These are phyloP conservation scores for Suhomyces choctaworum DNA, from an alignment of 1,139 yeast genomes.

Conservation along the genomic window DNA sequence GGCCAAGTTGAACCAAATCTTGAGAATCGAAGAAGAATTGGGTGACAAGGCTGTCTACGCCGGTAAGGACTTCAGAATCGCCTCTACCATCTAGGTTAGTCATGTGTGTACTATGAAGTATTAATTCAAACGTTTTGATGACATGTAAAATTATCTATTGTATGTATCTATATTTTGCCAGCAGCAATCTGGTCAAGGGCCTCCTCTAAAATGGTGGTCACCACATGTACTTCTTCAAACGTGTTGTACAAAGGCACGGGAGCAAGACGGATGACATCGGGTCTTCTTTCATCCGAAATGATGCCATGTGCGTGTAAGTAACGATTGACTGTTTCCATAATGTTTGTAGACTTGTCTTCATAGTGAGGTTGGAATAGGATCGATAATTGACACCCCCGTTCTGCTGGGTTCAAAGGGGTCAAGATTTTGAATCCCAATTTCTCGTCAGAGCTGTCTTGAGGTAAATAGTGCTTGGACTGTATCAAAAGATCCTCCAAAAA, in stretches of 20 bases:
- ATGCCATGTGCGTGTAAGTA: conserved; percentile 59
- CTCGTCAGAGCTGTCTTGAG: conserved; percentile 22
- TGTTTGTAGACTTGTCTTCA: conserved; percentile 35
- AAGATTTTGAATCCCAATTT: conserved; percentile 61
- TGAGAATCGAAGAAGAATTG: conserved; percentile 96
- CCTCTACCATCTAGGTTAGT: conserved; percentile 21
- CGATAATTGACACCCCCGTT: conserved; percentile 83
- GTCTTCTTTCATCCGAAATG: conserved; percentile 85
- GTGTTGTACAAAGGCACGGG: conserved; percentile 84
- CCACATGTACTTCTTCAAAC: conserved; percentile 55
- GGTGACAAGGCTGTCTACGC: conserved; percentile 95
- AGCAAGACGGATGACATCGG: conserved; percentile 81
- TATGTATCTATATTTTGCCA: conserved; percentile 3
- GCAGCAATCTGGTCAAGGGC: conserved; percentile 6
- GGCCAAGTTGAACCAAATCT: conserved; percentile 94
- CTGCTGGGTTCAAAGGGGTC: conserved; percentile 60
- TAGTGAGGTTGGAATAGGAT: conserved; percentile 59
- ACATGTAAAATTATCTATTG: neutral
- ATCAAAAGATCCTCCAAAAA: conserved; percentile 52
- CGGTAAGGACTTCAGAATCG: conserved; percentile 78
- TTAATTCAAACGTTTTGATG: conserved; percentile 1
- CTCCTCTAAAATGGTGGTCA: conserved; percentile 4
- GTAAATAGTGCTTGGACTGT: conserved; percentile 44
- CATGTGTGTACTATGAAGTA: neutral
- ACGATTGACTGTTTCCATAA: conserved; percentile 64